A percentile compares a stretch with the other conserved stretches of the same genome.
These are phyloP conservation scores for Kitagawia praeruptora DNA, from an alignment of 129 eudicot genomes.

Conservation along the genomic window DNA sequence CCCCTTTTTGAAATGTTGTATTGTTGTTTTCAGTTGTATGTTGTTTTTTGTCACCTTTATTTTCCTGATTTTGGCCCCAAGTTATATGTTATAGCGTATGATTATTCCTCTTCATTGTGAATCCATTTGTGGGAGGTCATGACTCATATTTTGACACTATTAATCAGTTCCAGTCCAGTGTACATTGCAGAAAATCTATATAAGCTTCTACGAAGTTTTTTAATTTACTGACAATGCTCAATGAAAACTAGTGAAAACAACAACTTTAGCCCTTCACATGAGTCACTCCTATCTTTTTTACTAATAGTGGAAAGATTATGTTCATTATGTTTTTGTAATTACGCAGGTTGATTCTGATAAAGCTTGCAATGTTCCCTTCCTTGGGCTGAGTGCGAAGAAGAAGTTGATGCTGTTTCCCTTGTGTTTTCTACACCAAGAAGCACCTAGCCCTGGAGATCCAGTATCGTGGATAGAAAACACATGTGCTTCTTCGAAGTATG, in stretches of 20 bases:
- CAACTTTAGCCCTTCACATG: background rate
- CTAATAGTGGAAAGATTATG: background rate
- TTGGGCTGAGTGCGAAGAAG: constrained; percentile 38
- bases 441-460: constrained; percentile 20
- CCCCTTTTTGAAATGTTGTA: background rate
- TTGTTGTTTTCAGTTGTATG: background rate
- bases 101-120: background rate
- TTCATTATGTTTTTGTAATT: background rate
- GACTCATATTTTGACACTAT: background rate
- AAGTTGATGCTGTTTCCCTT: constrained; percentile 49
- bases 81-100: too few relatives aligned
- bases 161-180: background rate
- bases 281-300: background rate
- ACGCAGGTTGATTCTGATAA: constrained; percentile 46
- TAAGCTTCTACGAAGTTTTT: too few relatives aligned
- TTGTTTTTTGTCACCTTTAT: background rate
- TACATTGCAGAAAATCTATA: background rate
- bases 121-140: background rate
- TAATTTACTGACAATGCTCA: background rate
- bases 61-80: background rate
- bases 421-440: constrained; percentile 31
- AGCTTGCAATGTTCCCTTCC: constrained; percentile 40
- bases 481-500: constrained; percentile 30
- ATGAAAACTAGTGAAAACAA: background rate
- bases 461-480: constrained; percentile 20